Evolutionary conservation across 2,329 filamentous ascomycete species (phyloP).

Genomic region (Diaporthe sp.): DNA sequence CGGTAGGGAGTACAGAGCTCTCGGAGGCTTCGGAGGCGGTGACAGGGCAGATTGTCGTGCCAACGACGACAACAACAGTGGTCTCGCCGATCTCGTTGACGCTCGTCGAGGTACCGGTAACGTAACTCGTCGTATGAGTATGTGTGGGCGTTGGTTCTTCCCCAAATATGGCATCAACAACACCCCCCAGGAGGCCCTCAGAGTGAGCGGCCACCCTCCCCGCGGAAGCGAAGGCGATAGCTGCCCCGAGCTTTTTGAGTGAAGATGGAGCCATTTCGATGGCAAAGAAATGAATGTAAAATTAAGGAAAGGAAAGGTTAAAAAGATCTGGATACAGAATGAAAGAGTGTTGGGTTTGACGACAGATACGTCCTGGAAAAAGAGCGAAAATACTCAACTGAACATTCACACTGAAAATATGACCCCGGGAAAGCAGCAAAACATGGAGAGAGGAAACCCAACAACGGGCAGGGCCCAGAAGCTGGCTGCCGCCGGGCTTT

Average conservation of each 20-base stretch:
- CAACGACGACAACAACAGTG: constrained; percentile 33
- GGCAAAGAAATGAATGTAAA: constrained; percentile 4
- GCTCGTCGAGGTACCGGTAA: constrained; percentile 22
- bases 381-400: constrained; percentile 30
- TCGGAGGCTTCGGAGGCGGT: constrained; percentile 35
- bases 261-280: constrained; percentile 34
- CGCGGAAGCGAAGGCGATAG: constrained; percentile 34
- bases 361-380: constrained; percentile 30
- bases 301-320: background rate
- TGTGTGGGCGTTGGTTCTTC: constrained; percentile 26
- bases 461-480: background rate
- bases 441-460: constrained; percentile 15
- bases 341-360: constrained; percentile 34
- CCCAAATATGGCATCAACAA: constrained; percentile 34
- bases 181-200: constrained; percentile 30
- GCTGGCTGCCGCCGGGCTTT: constrained; percentile 32
- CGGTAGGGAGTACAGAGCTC: constrained; percentile 7
- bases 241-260: constrained; percentile 35
- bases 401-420: constrained; percentile 26
- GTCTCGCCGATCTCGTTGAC: constrained; percentile 38
- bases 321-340: constrained; percentile 27
- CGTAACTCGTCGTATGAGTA: constrained; percentile 35
- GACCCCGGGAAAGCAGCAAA: constrained; percentile 31
- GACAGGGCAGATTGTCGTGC: constrained; percentile 37
- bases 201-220: constrained; percentile 32